Conservation (phyloP, 2,329 filamentous ascomycete genomes). For the Monosporascus cannonballus region DNA sequence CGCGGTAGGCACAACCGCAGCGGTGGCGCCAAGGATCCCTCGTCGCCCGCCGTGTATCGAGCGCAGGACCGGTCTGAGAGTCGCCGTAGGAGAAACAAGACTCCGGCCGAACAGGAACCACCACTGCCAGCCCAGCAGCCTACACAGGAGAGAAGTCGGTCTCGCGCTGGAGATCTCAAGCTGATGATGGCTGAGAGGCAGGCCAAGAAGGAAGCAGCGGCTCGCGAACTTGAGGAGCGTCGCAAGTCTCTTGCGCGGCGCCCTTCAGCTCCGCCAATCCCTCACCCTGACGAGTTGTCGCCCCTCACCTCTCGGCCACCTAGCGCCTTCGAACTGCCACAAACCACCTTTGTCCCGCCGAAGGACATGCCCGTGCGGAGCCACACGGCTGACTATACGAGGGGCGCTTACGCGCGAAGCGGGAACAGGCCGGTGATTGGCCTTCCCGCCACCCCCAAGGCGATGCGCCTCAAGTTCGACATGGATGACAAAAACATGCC, state of each 20-base stretch:
- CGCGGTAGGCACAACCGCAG: constrained; percentile 49
- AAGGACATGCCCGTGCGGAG: constrained; percentile 50
- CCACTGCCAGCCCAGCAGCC: constrained; percentile 23
- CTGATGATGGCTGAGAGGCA: constrained; percentile 55
- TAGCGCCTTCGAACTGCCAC: constrained; percentile 35
- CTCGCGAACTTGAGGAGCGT: constrained; percentile 81
- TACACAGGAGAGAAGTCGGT: constrained; percentile 19
- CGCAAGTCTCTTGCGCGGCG: constrained; percentile 76
- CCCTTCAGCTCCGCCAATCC: constrained; percentile 73
- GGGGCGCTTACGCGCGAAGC: constrained; percentile 42
- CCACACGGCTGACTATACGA: constrained; percentile 58
- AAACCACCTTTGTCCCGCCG: constrained; percentile 32
- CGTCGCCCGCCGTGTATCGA: constrained; percentile 23
- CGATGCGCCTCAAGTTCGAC: constrained; percentile 77
- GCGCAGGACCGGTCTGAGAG: constrained; percentile 34
- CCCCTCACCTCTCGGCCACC: constrained; percentile 28
- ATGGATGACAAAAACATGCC: constrained; percentile 47
- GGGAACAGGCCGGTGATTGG: constrained; percentile 55
- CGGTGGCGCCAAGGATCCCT: constrained; percentile 31
- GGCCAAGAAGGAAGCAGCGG: constrained; percentile 66
- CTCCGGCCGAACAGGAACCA: constrained; percentile 20
- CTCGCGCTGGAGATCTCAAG: constrained; percentile 48
- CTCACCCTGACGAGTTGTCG: constrained; percentile 59
- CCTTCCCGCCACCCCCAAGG: constrained; percentile 84
- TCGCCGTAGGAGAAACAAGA: constrained; percentile 27